Base-by-base conservation (phyloP, 495 filamentous ascomycete genomes). In the Xylaria scruposa region DNA sequence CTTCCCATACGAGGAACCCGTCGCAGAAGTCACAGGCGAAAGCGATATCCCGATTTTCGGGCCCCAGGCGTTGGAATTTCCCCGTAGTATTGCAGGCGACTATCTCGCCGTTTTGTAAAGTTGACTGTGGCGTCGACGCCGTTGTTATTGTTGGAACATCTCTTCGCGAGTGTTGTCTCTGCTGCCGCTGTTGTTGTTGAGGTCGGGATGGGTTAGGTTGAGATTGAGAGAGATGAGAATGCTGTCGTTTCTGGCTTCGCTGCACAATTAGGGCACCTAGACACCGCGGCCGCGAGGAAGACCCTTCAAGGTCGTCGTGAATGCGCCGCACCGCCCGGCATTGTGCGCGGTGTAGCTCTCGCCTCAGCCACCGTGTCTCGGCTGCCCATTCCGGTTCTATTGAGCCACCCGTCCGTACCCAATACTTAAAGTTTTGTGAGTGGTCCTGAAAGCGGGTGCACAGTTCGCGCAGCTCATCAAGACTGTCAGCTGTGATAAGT, bases 21-120 rank as follows among this genome's bases (percentile, higher is more conserved):
- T 85, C 82, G 78, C 84, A 86, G 70, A 82, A 86, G 73, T 86
- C 81, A 73, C 84, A 86, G 0, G 85, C 79, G 67, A 85, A 86
- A 1, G 84, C 84, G 21, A 82, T 81, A 69, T 85, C 83, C n/a
- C 40, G 59, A 15, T 70, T 64, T 36, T 59, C 68, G 10, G 68
- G 68, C 4, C 31, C 68, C 47, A 84, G 75, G 7, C 82, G 77
- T 76, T 84, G 79, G 64, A 86, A 85, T 15, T 33, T 61, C 4
- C 71, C 71, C 33, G 68, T 70, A 3, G 59, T 56, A 24, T 70
- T 70, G 19, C 68, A 70, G 61, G 69, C 78, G 42, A 33, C 68
- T 31, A 75, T 66, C 13, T 70, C 31, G 6, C 67, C 60, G 54
- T 33, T 62, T 47, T 13, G n/a, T n/a, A 21, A 21, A n/a, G 53